Conservation (phyloP, 176 grass and related monocot species). For the Oryza meyeriana region DNA sequence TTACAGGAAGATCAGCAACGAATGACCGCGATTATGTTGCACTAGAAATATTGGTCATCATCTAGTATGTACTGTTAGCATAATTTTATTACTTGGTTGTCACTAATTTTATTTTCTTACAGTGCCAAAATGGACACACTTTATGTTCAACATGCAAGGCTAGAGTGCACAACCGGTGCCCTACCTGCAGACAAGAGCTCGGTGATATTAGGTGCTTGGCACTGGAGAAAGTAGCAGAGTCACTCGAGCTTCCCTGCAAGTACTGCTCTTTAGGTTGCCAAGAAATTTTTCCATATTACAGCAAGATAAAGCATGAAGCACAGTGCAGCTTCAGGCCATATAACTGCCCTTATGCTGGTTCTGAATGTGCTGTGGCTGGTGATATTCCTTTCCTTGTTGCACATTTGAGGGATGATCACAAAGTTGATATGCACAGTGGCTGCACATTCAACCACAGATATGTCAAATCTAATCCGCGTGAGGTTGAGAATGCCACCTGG, state of each 20-base stretch:
- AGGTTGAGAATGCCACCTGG: slow-evolving; percentile 62
- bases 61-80: background rate
- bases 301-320: slow-evolving; percentile 62
- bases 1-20: background rate
- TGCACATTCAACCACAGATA: slow-evolving; percentile 65
- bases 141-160: slow-evolving; percentile 58
- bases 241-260: slow-evolving; percentile 57
- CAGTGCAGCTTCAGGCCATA: slow-evolving; percentile 62
- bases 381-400: slow-evolving; percentile 64
- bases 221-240: slow-evolving; percentile 60
- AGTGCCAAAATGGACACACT: slow-evolving; percentile 66
- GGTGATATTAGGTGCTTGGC: slow-evolving; percentile 61
- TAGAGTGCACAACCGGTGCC: slow-evolving; percentile 57
- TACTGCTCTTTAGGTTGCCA: slow-evolving; percentile 61
- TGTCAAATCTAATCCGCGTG: slow-evolving; percentile 54
- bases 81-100: slow-evolving; percentile 16
- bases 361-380: slow-evolving; percentile 61
- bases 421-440: slow-evolving; percentile 59
- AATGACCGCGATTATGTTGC: background rate
- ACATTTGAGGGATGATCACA: slow-evolving; percentile 64
- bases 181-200: slow-evolving; percentile 65
- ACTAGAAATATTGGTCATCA: slow-evolving; percentile 17
- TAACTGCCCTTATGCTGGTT: slow-evolving; percentile 59
- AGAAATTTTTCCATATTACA: slow-evolving; percentile 60
- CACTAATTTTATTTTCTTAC: slow-evolving; percentile 17